Evolutionary conservation across 2,329 filamentous ascomycete genomes (phyloP).

Genomic region (Sporothrix globosa): DNA sequence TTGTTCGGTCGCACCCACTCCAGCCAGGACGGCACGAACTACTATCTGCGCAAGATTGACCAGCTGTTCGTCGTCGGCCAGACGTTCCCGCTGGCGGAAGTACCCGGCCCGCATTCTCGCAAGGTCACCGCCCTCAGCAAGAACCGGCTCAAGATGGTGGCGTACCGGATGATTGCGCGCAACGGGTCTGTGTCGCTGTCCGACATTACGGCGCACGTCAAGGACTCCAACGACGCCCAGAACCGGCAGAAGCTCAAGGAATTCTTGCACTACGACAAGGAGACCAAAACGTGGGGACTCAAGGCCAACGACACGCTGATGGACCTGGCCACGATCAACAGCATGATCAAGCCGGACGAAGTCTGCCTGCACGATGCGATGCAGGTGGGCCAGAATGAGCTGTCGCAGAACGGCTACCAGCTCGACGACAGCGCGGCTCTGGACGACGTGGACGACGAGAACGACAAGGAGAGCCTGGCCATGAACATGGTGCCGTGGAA

Average conservation of each 20-base stretch:
- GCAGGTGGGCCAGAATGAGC: constrained; percentile 90
- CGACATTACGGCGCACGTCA: constrained; percentile 90
- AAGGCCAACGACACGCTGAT: constrained; percentile 72
- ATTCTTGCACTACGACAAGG: constrained; percentile 88
- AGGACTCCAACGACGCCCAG: constrained; percentile 90
- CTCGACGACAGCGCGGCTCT: constrained; percentile 64
- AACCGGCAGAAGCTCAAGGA: constrained; percentile 97
- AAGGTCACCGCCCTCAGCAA: constrained; percentile 98
- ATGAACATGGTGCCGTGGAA: constrained; percentile 95
- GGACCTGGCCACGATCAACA: constrained; percentile 77
- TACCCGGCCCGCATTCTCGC: constrained; percentile 89
- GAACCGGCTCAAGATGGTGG: constrained; percentile 94
- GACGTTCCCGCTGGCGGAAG: constrained; percentile 86
- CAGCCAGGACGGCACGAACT: constrained; percentile 73
- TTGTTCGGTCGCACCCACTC: constrained; percentile 82
- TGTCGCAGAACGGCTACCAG: constrained; percentile 88
- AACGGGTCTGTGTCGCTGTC: constrained; percentile 72
- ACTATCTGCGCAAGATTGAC: constrained; percentile 86
- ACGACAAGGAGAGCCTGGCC: constrained; percentile 72
- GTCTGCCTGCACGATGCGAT: constrained; percentile 94
- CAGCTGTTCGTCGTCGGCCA: constrained; percentile 91
- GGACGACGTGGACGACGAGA: constrained; percentile 66
- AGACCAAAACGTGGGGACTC: constrained; percentile 84
- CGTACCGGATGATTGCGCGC: constrained; percentile 83
- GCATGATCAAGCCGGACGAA: constrained; percentile 93